A percentile compares a stretch with the other conserved stretches of the same genome.
Evolutionary conservation across 2,329 filamentous ascomycete species (phyloP).

Genomic region (Paraphoma chrysanthemicola): DNA sequence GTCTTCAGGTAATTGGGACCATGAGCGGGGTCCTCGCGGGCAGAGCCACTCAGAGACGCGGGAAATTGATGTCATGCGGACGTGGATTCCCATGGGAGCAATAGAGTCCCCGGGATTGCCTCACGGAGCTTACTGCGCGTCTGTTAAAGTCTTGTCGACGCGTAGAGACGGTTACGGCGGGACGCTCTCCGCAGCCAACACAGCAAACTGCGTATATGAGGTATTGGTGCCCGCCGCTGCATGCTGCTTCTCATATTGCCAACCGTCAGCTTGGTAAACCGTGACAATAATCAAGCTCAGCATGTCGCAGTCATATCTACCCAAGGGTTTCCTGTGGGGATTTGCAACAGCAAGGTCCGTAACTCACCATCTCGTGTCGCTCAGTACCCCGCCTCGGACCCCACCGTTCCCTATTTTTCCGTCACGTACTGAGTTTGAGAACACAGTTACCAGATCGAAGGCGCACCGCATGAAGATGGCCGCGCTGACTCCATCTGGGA

Average conservation of each 20-base stretch:
- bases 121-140: conserved; percentile 33
- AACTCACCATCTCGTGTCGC: conserved; percentile 19
- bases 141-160: conserved; percentile 34
- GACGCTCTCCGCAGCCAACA: conserved; percentile 43
- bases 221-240: conserved; percentile 26
- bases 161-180: conserved; percentile 45
- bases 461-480: conserved; percentile 75
- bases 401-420: conserved; percentile 5
- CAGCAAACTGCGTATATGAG: conserved; percentile 42
- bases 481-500: conserved; percentile 88
- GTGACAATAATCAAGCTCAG: conserved; percentile 13
- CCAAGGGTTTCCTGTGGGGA: conserved; percentile 51
- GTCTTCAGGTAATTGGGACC: conserved; percentile 18
- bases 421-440: conserved; percentile 27
- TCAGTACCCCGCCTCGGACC: conserved; percentile 31
- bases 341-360: conserved; percentile 52
- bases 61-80: conserved; percentile 24
- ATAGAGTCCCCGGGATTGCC: conserved; percentile 24
- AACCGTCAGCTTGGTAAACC: conserved; percentile 12
- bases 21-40: conserved; percentile 22
- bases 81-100: conserved; percentile 19
- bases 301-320: conserved; percentile 47
- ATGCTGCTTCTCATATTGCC: conserved; percentile 7
- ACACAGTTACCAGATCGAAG: conserved; percentile 87
- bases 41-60: conserved; percentile 27